These are phyloP conservation scores for Phytophthora tubulina DNA, from an alignment of 352 stramenopile species.

Conservation along the genomic window DNA sequence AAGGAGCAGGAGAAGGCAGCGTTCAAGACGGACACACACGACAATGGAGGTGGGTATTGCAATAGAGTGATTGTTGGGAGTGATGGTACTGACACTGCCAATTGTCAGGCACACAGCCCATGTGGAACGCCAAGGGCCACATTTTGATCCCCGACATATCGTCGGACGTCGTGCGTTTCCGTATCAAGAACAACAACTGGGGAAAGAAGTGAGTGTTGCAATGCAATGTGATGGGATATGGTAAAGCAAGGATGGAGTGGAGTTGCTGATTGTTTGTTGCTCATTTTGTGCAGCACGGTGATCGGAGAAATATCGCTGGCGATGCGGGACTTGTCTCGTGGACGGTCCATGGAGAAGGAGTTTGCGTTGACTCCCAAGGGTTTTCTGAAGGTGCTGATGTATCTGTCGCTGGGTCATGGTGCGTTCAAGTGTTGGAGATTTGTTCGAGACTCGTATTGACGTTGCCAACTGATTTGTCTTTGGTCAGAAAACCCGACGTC, in stretches of 20 bases:
- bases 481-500: constrained; percentile 74
- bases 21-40: constrained; percentile 80
- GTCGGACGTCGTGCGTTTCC: constrained; percentile 74
- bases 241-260: background rate
- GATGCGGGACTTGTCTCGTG: constrained; percentile 74
- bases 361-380: constrained; percentile 77
- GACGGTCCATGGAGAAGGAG: constrained; percentile 84
- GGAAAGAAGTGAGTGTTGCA: constrained; percentile 63
- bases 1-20: constrained; percentile 59
- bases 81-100: constrained; percentile 12
- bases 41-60: constrained; percentile 62
- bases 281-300: constrained; percentile 51
- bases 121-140: constrained; percentile 83
- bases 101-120: constrained; percentile 54
- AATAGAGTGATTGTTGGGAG: background rate
- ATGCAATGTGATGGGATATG: background rate
- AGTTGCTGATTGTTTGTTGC: constrained; percentile 4
- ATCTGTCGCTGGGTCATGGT: constrained; percentile 79
- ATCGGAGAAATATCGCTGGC: constrained; percentile 80
- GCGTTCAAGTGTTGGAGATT: constrained; percentile 5
- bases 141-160: constrained; percentile 76
- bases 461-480: background rate
- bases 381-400: constrained; percentile 74
- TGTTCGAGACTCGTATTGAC: constrained; percentile 7
- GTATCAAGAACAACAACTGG: constrained; percentile 84